phyloP scores from a whole-genome alignment of 371 early-diverging fungal genomes.

The Mucor plumbeus region DNA sequence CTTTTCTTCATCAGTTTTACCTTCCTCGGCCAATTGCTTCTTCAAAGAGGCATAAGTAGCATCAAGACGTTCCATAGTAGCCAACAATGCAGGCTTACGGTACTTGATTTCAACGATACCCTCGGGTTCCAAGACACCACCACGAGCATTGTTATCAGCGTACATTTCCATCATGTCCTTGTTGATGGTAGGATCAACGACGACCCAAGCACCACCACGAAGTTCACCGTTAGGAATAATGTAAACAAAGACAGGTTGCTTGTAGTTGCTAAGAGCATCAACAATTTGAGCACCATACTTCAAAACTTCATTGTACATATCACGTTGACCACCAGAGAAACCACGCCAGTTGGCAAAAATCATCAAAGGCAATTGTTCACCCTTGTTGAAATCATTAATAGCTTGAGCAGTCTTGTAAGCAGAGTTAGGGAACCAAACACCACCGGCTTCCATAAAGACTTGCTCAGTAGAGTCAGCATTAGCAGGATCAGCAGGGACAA shows the following conservation, averaged over 20 bases:
- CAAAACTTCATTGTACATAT: constrained; percentile 98
- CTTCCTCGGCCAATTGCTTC: constrained; percentile 58
- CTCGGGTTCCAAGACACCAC: constrained; percentile 98
- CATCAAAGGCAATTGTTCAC: constrained; percentile 97
- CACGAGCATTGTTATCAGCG: constrained; percentile 89
- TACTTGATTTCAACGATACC: constrained; percentile 99
- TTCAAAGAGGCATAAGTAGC: constrained; percentile 76
- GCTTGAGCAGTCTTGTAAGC: constrained; percentile 99
- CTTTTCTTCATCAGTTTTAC: constrained; percentile 53
- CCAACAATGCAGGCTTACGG: constrained; percentile 89
- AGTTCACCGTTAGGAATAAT: constrained; percentile 95
- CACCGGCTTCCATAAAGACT: constrained; percentile 91
- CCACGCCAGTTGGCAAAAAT: constrained; percentile 99
- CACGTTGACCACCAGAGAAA: constrained; percentile 98
- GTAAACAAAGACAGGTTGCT: constrained; percentile 98
- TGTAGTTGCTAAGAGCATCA: constrained; percentile 92
- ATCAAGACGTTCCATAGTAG: constrained; percentile 93
- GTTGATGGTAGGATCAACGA: constrained; percentile 98
- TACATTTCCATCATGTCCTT: constrained; percentile 98
- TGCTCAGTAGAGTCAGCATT: constrained; percentile 89
- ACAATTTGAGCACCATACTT: constrained; percentile 98
- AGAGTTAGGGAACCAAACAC: constrained; percentile 98
- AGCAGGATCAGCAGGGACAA: constrained; percentile 95
- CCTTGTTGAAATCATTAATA: constrained; percentile 97
- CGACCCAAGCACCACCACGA: constrained; percentile 99